phyloP scores from a whole-genome alignment of 2,329 filamentous ascomycete species.

The Chalaropsis ovoidea region DNA sequence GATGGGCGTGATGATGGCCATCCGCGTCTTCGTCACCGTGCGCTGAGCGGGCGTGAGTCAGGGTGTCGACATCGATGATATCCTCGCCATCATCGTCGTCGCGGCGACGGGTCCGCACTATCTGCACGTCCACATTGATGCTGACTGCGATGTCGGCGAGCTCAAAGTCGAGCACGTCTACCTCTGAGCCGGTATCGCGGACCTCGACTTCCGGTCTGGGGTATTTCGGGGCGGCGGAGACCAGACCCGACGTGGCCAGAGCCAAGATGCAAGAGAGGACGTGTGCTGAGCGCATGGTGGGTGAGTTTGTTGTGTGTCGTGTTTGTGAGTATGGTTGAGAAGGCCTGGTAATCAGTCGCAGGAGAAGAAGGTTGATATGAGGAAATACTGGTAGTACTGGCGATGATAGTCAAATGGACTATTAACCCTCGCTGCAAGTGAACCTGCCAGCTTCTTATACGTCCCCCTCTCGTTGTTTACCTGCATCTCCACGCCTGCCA shows the following conservation, averaged over 20 bases:
- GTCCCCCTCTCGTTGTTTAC: not conserved
- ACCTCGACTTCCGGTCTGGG: not conserved
- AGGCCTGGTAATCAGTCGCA: not conserved
- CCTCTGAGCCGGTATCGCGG: conserved; percentile 1
- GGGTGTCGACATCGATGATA: too few species aligned
- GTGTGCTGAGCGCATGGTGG: conserved; percentile 9
- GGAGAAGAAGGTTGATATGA: not conserved
- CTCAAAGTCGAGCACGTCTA: not conserved
- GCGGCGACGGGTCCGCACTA: not conserved
- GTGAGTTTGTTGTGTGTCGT: not conserved
- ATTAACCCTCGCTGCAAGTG: not conserved
- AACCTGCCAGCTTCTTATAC: not conserved
- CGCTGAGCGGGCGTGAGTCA: too few species aligned
- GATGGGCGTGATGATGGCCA: not conserved
- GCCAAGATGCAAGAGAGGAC: conserved; percentile 10
- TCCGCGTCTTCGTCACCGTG: too few species aligned
- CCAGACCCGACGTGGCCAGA: not conserved
- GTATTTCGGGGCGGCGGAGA: conserved; percentile 6
- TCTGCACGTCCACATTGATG: not conserved
- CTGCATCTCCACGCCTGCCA: not conserved
- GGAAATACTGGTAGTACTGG: not conserved
- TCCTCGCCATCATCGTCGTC: not conserved
- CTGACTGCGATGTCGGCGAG: conserved; percentile 1
- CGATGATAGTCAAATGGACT: not conserved
- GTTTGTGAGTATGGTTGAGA: not conserved